A percentile compares a stretch with the other conserved stretches of the same genome.
Evolutionary conservation across 225 moss, liverwort and hornwort genomes (phyloP).

Genomic region (Thuidium tamariscinum): DNA sequence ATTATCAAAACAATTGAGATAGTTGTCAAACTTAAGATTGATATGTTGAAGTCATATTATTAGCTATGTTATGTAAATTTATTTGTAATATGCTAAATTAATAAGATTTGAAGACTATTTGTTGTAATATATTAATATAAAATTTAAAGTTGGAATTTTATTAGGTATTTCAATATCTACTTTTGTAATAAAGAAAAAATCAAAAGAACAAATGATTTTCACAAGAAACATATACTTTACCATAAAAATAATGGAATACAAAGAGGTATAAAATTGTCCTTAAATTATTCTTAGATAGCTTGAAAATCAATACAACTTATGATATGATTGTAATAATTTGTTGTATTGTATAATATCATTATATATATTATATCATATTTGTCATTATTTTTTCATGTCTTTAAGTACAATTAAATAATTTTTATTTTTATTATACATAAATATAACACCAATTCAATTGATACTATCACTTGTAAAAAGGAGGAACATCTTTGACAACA

Average conservation of each 20-base stretch:
- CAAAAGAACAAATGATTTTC: not conserved
- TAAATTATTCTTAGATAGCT: not conserved
- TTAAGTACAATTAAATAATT: not conserved
- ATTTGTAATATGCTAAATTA: not conserved
- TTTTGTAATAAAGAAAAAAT: too few species aligned
- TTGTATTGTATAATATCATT: not conserved
- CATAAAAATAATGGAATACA: not conserved
- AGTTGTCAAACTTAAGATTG: too few species aligned
- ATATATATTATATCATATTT: too few species aligned
- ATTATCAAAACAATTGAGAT: not conserved
- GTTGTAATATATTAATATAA: not conserved
- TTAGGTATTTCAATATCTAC: not conserved
- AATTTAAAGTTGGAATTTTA: too few species aligned
- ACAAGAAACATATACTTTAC: not conserved
- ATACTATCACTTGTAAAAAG: not conserved
- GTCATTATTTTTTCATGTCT: too few species aligned
- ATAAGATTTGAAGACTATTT: accelerated
- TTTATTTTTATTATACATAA: not conserved
- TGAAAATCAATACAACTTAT: too few species aligned
- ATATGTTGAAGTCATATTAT: not conserved
- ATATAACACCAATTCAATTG: not conserved
- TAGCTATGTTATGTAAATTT: too few species aligned
- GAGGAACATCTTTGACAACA: not conserved
- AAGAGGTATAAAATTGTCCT: not conserved
- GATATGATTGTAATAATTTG: accelerated